Conservation (phyloP, 345 rosid species). For the Eucalyptus dawsonii region DNA sequence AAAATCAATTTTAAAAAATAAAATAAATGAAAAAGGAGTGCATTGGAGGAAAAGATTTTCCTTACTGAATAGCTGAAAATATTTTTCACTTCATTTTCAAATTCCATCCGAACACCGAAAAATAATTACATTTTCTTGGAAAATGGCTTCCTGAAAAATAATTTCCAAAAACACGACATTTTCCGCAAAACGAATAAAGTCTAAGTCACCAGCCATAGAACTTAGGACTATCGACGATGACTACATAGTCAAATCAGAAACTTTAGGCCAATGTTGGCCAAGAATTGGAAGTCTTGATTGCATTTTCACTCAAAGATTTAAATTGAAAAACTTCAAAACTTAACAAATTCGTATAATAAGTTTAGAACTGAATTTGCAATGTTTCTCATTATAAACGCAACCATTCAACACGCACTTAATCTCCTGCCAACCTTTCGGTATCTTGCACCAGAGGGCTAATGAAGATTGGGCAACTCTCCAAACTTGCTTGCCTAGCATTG, state of each 20-base stretch:
- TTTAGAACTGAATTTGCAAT: neutral
- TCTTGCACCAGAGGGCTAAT: neutral
- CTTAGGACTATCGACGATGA: accelerated
- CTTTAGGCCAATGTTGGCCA: no score
- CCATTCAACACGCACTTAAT: neutral
- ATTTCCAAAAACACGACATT: accelerated
- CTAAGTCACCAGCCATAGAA: neutral
- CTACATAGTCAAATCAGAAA: neutral
- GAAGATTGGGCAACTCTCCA: neutral
- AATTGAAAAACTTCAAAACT: no score
- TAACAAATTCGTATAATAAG: no score
- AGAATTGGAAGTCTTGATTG: neutral
- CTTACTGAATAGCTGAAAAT: accelerated
- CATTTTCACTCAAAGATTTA: neutral
- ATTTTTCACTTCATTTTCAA: no score
- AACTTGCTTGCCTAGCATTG: neutral
- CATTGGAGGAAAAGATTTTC: no score
- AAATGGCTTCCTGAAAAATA: no score
- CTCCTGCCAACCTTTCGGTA: neutral
- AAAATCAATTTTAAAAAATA: no score
- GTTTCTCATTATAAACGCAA: neutral
- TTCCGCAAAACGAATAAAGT: accelerated
- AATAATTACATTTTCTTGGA: no score
- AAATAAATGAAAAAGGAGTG: no score
- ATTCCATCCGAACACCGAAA: accelerated